Evolutionary conservation across 345 rosid genomes (phyloP).

Genomic region (Eucalyptus cloeziana): DNA sequence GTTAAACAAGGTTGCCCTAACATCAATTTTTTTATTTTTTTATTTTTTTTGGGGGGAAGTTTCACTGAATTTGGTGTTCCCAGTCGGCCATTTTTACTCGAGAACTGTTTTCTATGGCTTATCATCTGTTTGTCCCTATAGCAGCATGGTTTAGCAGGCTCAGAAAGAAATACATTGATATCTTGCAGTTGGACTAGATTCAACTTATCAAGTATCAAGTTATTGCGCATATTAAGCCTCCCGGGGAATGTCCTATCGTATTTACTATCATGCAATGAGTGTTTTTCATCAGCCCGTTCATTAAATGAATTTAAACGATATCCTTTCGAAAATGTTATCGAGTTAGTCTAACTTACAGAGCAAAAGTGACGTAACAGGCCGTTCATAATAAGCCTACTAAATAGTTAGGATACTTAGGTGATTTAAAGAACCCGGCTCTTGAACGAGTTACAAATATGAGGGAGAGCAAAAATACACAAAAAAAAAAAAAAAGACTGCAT

Average conservation of each 20-base stretch:
- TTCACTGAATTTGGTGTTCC: slow-evolving; percentile 14
- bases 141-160: background rate
- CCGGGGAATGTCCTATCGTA: background rate
- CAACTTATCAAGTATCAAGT: background rate
- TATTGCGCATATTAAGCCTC: background rate
- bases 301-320: background rate
- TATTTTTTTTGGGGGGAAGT: background rate
- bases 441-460: background rate
- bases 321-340: background rate
- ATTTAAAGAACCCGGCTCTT: background rate
- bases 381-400: background rate
- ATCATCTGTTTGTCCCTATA: background rate
- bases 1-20: background rate
- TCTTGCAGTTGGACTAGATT: background rate
- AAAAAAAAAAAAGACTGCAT: no score
- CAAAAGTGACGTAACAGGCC: background rate
- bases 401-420: background rate
- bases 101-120: background rate
- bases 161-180: background rate
- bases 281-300: background rate
- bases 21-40: no score
- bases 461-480: background rate
- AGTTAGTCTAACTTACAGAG: background rate
- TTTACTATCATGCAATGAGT: background rate
- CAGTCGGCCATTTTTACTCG: background rate